Conservation (phyloP, 495 filamentous ascomycete genomes). For the Penicillium flavigenum region DNA sequence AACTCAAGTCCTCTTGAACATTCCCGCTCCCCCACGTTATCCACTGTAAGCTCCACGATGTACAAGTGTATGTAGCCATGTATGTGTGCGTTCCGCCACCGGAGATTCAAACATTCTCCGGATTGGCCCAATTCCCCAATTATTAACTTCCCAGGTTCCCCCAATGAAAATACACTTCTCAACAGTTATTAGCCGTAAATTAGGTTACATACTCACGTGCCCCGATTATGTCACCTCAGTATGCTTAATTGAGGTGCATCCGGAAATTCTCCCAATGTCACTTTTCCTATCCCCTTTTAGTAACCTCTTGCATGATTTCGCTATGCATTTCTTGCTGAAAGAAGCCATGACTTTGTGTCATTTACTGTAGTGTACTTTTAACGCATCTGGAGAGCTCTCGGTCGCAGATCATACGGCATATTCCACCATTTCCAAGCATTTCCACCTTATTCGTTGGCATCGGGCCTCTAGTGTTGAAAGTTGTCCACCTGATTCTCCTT, state of each 20-base stretch:
- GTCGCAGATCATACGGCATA: constrained; percentile 20
- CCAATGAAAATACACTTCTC: neutral
- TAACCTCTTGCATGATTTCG: neutral
- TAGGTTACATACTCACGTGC: constrained; percentile 4
- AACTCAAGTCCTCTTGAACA: neutral
- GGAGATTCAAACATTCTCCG: constrained; percentile 10
- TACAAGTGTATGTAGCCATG: neutral
- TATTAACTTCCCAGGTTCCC: neutral
- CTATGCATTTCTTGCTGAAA: constrained; percentile 4
- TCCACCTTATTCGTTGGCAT: constrained; percentile 6
- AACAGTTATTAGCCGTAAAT: neutral
- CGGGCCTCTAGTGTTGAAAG: constrained; percentile 6
- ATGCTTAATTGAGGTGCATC: constrained; percentile 1
- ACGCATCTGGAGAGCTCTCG: constrained; percentile 7
- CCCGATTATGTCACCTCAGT: constrained; percentile 7
- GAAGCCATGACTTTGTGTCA: neutral
- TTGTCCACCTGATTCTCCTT: constrained; percentile 7
- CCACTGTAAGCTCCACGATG: neutral
- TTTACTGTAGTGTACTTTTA: constrained; percentile 9
- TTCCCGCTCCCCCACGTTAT: neutral
- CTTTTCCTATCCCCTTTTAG: neutral
- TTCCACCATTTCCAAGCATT: neutral
- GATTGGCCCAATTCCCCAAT: neutral
- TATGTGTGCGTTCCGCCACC: neutral
- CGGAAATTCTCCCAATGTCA: neutral